Evolutionary conservation across 164 flowering plant genomes (phyloP).

Genomic region (Magnolia sinica): DNA sequence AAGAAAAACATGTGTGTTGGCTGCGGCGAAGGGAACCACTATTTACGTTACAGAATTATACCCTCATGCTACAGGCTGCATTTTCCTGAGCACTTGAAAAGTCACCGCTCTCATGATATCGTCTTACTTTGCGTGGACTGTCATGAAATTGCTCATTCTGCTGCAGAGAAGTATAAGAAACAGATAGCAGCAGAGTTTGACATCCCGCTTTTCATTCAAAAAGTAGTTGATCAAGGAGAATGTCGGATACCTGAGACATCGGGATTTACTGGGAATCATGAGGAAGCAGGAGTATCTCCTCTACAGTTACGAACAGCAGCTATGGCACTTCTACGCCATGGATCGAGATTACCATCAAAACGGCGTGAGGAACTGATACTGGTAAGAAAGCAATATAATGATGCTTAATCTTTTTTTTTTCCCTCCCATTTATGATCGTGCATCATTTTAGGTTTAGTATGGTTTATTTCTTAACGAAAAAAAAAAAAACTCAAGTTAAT

Average conservation of each 20-base stretch:
- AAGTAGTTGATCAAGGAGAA: constrained; percentile 52
- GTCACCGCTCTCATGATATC: constrained; percentile 98
- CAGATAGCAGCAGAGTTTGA: constrained; percentile 71
- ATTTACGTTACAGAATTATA: constrained; percentile 83
- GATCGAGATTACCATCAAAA: constrained; percentile 73
- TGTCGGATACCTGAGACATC: constrained; percentile 21
- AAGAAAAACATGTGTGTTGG: constrained; percentile 97
- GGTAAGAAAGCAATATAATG: constrained; percentile 33
- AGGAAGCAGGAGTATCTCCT: constrained; percentile 82
- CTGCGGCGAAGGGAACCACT: constrained; percentile 91
- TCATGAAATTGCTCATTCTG: constrained; percentile 95
- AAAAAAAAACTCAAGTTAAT: no score
- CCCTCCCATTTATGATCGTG: neutral
- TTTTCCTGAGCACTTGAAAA: constrained; percentile 97
- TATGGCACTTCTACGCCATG: constrained; percentile 95
- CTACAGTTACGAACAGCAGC: constrained; percentile 87
- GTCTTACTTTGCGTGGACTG: constrained; percentile 97
- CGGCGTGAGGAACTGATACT: constrained; percentile 77
- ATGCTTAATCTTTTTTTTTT: neutral
- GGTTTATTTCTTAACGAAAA: neutral
- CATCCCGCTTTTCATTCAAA: constrained; percentile 75
- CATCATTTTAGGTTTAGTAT: neutral
- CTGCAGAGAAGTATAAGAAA: constrained; percentile 87
- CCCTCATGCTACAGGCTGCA: constrained; percentile 99
- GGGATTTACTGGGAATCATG: constrained; percentile 19